These are phyloP conservation scores for Coemansia sp. DNA, from an alignment of 192 early-diverging fungal genomes.

Conservation along the genomic window DNA sequence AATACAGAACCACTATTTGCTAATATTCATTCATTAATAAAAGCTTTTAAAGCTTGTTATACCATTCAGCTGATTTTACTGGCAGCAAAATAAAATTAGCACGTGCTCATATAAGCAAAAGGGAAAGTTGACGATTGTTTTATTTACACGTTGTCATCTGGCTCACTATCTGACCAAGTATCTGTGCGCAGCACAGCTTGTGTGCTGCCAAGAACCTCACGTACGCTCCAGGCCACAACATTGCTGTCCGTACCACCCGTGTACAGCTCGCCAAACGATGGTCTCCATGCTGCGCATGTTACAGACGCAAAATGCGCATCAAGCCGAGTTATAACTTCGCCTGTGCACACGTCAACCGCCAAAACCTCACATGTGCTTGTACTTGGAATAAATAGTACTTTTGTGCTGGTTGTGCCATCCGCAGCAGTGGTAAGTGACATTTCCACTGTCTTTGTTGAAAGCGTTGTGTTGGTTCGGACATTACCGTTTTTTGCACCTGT, in stretches of 20 bases:
- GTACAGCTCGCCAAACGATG: constrained; percentile 60
- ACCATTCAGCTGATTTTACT: too few relatives aligned
- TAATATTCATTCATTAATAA: too few relatives aligned
- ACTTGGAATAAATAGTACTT: constrained; percentile 61
- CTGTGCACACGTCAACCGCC: constrained; percentile 61
- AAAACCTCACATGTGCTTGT: constrained; percentile 53
- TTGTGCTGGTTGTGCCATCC: constrained; percentile 12
- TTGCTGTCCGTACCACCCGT: constrained; percentile 61
- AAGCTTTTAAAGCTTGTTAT: too few relatives aligned
- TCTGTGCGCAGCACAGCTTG: constrained; percentile 20
- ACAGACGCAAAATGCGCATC: constrained; percentile 63
- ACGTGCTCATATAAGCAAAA: too few relatives aligned
- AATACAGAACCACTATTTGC: too few relatives aligned
- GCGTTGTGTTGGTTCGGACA: neutral
- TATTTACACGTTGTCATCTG: neutral
- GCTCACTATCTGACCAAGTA: constrained; percentile 32
- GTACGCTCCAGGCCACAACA: constrained; percentile 58
- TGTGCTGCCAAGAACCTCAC: constrained; percentile 27
- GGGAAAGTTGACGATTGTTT: too few relatives aligned
- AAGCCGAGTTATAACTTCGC: constrained; percentile 57
- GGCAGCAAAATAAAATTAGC: too few relatives aligned
- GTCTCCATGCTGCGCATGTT: constrained; percentile 61
- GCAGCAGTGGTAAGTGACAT: constrained; percentile 48
- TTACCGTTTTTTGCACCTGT: neutral
- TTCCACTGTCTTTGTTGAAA: neutral